phyloP scores from a whole-genome alignment of 179 eudicot species.

The Beta macrorhiza region DNA sequence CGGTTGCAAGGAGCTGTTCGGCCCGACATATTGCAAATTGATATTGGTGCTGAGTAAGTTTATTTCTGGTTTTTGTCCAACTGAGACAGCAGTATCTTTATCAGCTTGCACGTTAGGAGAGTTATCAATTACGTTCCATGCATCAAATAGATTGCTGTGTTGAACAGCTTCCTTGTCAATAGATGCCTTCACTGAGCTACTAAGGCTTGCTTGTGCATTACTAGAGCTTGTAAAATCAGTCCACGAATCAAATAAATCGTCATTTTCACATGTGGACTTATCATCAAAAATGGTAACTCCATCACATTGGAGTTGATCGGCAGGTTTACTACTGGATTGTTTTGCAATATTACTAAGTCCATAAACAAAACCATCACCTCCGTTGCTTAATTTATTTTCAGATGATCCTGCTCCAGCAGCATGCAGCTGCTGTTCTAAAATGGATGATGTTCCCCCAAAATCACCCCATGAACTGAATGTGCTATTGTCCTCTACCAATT shows the following conservation, averaged over 20 bases:
- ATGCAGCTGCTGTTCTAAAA: slow-evolving; percentile 21
- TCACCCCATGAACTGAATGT: slow-evolving; percentile 31
- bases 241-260: slow-evolving; percentile 42
- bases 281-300: slow-evolving; percentile 16
- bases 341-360: slow-evolving; percentile 19
- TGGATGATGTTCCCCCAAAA: slow-evolving; percentile 24
- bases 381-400: slow-evolving; percentile 14
- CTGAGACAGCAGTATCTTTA: slow-evolving; percentile 25
- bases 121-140: slow-evolving; percentile 59
- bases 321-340: slow-evolving; percentile 13
- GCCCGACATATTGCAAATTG: slow-evolving; percentile 37
- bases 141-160: slow-evolving; percentile 46
- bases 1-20: slow-evolving; percentile 40
- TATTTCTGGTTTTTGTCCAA: slow-evolving; percentile 27
- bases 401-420: slow-evolving; percentile 22
- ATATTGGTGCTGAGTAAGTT: slow-evolving; percentile 35
- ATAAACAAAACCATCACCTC: slow-evolving; percentile 26
- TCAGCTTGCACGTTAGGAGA: slow-evolving; percentile 35
- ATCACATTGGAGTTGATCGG: slow-evolving; percentile 22
- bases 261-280: slow-evolving; percentile 24
- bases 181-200: slow-evolving; percentile 22
- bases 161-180: slow-evolving; percentile 24
- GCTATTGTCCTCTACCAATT: slow-evolving; percentile 13
- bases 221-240: slow-evolving; percentile 39
- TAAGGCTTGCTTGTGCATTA: slow-evolving; percentile 16